Percentiles rank a stretch among this genome's conserved stretches.
Conservation (phyloP, 2,329 filamentous ascomycete genomes). For the Colletotrichum destructivum region DNA sequence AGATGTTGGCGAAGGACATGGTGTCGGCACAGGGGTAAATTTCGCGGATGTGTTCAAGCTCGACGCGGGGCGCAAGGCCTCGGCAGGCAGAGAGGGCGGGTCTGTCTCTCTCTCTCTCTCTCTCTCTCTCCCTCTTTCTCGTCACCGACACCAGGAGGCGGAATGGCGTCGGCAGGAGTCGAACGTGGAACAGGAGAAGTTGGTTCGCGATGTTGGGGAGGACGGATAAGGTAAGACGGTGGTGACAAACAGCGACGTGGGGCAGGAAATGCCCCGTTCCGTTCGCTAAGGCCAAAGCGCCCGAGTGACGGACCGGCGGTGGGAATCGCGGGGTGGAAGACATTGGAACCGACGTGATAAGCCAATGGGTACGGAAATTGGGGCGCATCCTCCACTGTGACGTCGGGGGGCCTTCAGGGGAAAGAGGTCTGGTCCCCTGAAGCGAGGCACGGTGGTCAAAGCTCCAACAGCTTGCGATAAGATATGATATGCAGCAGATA, state of each 20-base stretch:
- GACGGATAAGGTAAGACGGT: neutral
- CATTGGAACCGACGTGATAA: neutral
- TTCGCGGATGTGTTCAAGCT: neutral
- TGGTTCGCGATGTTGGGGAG: neutral
- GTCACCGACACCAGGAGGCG: neutral
- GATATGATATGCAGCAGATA: constrained; percentile 15
- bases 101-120: too few species aligned
- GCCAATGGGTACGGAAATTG: neutral
- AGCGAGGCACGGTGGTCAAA: constrained; percentile 17
- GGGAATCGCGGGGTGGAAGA: constrained; percentile 30
- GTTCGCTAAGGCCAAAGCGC: neutral
- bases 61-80: neutral
- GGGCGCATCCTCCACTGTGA: constrained; percentile 37
- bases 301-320: neutral
- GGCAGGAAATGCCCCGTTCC: neutral
- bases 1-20: constrained; percentile 81
- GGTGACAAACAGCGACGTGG: constrained; percentile 3
- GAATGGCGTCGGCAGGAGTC: neutral
- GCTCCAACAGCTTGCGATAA: constrained; percentile 36
- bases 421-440: neutral
- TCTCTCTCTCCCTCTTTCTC: too few species aligned
- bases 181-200: neutral
- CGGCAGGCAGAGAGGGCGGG: neutral
- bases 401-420: constrained; percentile 29
- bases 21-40: neutral